Percentiles rank a stretch among this genome's conserved stretches.
These are phyloP conservation scores for Pichia phayaonensis DNA, from an alignment of 805 yeast species.

Conservation along the genomic window DNA sequence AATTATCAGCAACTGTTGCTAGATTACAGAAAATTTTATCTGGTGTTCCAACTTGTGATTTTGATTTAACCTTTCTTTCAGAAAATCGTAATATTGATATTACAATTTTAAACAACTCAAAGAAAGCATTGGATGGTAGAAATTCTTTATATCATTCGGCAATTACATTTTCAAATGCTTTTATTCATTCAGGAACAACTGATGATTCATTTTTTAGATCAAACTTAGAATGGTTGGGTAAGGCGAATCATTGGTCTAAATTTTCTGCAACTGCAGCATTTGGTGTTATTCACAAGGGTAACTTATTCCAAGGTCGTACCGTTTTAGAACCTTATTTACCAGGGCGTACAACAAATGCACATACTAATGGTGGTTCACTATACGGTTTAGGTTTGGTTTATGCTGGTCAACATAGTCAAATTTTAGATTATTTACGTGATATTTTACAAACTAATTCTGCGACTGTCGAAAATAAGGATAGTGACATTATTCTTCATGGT, in stretches of 20 bases:
- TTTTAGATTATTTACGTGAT: constrained; percentile 67
- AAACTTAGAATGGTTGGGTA: constrained; percentile 91
- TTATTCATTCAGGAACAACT: constrained; percentile 93
- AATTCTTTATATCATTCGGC: constrained; percentile 94
- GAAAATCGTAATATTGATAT: constrained; percentile 84
- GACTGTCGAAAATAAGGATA: constrained; percentile 38
- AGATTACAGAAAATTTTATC: constrained; percentile 60
- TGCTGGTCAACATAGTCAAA: constrained; percentile 93
- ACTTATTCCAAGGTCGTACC: constrained; percentile 81
- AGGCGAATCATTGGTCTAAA: constrained; percentile 98
- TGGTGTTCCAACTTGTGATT: constrained; percentile 92
- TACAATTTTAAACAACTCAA: constrained; percentile 72
- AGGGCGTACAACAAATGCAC: constrained; percentile 68
- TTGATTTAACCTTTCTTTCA: constrained; percentile 78
- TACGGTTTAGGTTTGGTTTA: constrained; percentile 89
- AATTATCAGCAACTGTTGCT: constrained; percentile 18
- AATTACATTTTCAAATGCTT: constrained; percentile 89
- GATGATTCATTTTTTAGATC: constrained; percentile 87
- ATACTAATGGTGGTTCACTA: constrained; percentile 92
- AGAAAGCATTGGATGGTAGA: constrained; percentile 78
- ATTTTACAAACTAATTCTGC: constrained; percentile 56
- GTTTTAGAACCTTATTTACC: constrained; percentile 89
- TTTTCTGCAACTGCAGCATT: constrained; percentile 96
- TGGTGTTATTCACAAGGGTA: constrained; percentile 95
- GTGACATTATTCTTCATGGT: constrained; percentile 87